Percentiles rank a stretch among this genome's conserved stretches.
These are phyloP conservation scores for Thalassiosira exigua DNA, from an alignment of 352 stramenopile species.

Conservation along the genomic window DNA sequence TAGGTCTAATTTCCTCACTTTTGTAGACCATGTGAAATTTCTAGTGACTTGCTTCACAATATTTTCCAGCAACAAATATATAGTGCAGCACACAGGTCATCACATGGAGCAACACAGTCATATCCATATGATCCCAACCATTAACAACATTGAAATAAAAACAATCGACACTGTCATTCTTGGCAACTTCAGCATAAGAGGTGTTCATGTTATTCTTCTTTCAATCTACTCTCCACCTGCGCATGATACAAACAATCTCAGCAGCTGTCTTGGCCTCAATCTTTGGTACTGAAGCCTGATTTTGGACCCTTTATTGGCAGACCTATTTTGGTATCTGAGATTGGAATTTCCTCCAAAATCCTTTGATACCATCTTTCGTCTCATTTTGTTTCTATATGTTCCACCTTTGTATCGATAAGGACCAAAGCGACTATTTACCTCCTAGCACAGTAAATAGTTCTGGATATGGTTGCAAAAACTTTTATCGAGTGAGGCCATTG, in stretches of 20 bases:
- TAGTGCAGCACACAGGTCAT: conserved; percentile 7
- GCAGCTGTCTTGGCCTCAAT: conserved; percentile 11
- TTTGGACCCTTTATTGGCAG: too few species aligned
- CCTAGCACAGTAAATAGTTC: too few species aligned
- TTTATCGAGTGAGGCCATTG: too few species aligned
- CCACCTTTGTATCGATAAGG: too few species aligned
- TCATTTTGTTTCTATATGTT: too few species aligned
- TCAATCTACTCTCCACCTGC: conserved; percentile 2
- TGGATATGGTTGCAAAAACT: too few species aligned
- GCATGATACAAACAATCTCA: conserved; percentile 7
- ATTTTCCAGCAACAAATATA: conserved; percentile 21
- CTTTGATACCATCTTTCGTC: too few species aligned
- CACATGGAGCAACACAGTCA: conserved; percentile 2
- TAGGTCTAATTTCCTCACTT: conserved; percentile 8
- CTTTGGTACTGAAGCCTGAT: conserved; percentile 10
- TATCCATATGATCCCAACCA: conserved; percentile 21
- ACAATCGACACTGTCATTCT: conserved; percentile 16
- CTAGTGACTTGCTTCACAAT: conserved; percentile 27
- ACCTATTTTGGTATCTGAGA: too few species aligned
- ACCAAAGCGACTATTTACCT: too few species aligned
- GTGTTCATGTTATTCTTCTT: neutral
- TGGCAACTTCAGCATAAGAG: conserved; percentile 13
- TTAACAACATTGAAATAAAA: conserved; percentile 23
- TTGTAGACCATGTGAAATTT: conserved; percentile 1
- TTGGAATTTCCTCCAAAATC: too few species aligned